These are phyloP conservation scores for Calonectria hongkongensis DNA, from an alignment of 2,329 filamentous ascomycete species.

Conservation along the genomic window DNA sequence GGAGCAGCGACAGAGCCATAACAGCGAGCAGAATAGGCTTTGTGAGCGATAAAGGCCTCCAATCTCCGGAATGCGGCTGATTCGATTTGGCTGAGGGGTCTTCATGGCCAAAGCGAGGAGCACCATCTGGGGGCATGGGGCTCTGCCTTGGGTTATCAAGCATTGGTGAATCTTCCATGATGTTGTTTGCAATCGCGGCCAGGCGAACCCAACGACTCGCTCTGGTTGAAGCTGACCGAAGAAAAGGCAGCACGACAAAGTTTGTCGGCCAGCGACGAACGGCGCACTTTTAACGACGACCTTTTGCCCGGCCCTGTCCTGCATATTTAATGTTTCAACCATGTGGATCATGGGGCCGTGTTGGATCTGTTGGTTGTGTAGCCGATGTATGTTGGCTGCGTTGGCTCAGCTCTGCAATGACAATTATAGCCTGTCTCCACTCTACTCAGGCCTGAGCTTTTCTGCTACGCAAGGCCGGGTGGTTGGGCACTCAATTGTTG, in stretches of 20 bases:
- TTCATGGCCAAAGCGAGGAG: neutral
- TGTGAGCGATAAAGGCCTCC: conserved; percentile 2
- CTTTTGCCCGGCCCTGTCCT: neutral
- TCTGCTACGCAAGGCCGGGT: neutral
- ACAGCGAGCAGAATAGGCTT: neutral
- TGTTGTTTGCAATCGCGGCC: neutral
- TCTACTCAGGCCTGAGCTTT: neutral
- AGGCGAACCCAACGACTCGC: neutral
- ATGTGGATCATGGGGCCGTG: conserved; percentile 7
- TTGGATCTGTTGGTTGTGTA: conserved; percentile 20
- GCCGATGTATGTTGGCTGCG: conserved; percentile 12
- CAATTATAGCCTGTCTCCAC: conserved; percentile 12
- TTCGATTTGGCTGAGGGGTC: neutral
- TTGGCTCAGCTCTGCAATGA: neutral
- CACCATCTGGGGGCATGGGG: neutral
- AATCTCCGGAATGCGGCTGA: neutral
- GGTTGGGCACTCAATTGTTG: neutral
- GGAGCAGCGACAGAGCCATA: neutral
- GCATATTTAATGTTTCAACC: conserved; percentile 10
- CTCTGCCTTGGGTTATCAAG: neutral
- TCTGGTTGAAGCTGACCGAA: neutral
- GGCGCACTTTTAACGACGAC: neutral
- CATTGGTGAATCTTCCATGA: too few relatives aligned
- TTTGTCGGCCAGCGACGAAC: neutral
- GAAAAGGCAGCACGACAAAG: neutral